phyloP scores from a whole-genome alignment of 1,284 basidiomycete species.

The Tremellales sp. region DNA sequence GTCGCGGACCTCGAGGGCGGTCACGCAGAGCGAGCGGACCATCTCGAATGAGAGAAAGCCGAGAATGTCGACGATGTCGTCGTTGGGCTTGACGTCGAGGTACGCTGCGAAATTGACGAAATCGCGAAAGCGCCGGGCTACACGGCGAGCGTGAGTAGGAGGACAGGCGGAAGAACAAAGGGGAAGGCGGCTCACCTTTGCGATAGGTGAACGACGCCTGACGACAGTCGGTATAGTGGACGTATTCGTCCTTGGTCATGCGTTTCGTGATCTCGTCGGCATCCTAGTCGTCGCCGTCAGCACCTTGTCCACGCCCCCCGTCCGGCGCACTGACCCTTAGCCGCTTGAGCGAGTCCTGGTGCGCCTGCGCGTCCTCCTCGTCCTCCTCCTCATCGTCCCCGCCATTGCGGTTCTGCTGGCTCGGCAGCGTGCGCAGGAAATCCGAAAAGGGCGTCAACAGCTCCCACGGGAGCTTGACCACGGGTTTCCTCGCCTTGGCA shows the following conservation, averaged over 20 bases:
- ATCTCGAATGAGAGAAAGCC: conserved; percentile 97
- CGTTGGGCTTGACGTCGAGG: conserved; percentile 85
- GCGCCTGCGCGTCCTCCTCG: conserved; percentile 92
- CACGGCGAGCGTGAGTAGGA: conserved; percentile 1
- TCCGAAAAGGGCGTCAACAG: conserved; percentile 86
- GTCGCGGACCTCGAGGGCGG: conserved; percentile 65
- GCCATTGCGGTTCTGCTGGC: conserved; percentile 49
- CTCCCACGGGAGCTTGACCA: conserved; percentile 96
- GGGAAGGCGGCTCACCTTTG: conserved; percentile 60
- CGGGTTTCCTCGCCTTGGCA: conserved; percentile 85
- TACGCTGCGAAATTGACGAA: conserved; percentile 87
- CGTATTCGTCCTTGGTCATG: conserved; percentile 96
- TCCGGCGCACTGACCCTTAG: conserved; percentile 57
- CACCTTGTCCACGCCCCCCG: not conserved
- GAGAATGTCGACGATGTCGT: conserved; percentile 94
- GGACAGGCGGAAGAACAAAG: conserved; percentile 49
- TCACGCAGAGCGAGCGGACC: conserved; percentile 85
- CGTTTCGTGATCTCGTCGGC: conserved; percentile 90
- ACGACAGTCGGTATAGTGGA: conserved; percentile 94
- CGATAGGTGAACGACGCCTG: conserved; percentile 97
- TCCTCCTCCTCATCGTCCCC: conserved; percentile 88
- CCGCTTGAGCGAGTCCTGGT: conserved; percentile 85
- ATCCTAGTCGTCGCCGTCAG: conserved; percentile 56
- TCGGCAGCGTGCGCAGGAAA: conserved; percentile 56
- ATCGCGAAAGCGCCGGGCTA: conserved; percentile 91